A percentile compares a stretch with the other conserved stretches of the same genome.
These are phyloP conservation scores for Xylaria multiplex DNA, from an alignment of 2,329 filamentous ascomycete species.

Conservation along the genomic window DNA sequence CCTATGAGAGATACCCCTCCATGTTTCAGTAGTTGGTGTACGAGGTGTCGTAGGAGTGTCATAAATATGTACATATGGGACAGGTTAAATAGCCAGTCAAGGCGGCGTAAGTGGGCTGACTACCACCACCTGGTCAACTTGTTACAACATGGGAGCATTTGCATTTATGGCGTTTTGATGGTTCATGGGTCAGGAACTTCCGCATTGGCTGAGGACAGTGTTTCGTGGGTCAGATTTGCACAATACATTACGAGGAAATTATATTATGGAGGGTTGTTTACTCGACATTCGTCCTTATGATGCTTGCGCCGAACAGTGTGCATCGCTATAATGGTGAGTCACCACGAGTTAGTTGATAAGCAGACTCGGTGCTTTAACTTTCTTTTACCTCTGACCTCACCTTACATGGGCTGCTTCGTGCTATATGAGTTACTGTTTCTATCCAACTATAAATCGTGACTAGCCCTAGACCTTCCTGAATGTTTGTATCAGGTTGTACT, in stretches of 20 bases:
- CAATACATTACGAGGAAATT: background rate
- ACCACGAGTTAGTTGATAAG: background rate
- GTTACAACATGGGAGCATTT: slow-evolving; percentile 24
- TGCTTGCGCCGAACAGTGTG: background rate
- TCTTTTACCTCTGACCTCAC: slow-evolving; percentile 7
- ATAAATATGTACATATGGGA: slow-evolving; percentile 12
- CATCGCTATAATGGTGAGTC: background rate
- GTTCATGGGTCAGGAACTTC: slow-evolving; percentile 32
- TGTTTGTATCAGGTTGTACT: background rate
- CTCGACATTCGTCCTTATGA: slow-evolving; percentile 12
- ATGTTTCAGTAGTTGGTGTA: slow-evolving; percentile 46
- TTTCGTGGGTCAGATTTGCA: slow-evolving; percentile 13
- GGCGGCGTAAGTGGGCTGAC: slow-evolving; percentile 1
- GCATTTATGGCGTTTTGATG: slow-evolving; percentile 42
- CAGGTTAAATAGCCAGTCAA: background rate
- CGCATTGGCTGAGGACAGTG: slow-evolving; percentile 22
- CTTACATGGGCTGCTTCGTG: background rate
- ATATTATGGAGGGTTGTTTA: slow-evolving; percentile 19
- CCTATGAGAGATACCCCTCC: slow-evolving; percentile 50
- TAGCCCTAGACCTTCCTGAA: slow-evolving; percentile 3
- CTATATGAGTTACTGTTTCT: background rate
- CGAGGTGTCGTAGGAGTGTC: no score
- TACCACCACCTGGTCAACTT: background rate
- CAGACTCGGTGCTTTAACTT: slow-evolving; percentile 6
- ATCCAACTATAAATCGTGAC: background rate